Conservation (phyloP, 2,329 filamentous ascomycete species). For the Aspergillus spinulosporus region DNA sequence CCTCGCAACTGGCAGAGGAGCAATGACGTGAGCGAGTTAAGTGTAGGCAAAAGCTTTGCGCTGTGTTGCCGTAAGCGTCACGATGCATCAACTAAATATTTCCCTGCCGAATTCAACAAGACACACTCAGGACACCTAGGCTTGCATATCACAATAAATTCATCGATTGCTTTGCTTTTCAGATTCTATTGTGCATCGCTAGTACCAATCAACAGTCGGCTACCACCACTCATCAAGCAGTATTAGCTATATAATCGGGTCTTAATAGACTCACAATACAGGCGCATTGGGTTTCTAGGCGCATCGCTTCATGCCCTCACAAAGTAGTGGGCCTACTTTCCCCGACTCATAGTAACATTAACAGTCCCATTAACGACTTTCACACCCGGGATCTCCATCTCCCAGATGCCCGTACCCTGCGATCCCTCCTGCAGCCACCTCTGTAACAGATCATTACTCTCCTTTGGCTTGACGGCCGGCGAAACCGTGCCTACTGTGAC, state of each 20-base stretch:
- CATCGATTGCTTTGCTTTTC: neutral
- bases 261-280: neutral
- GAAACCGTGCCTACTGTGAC: conserved; percentile 84
- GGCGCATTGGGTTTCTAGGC: neutral
- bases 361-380: conserved; percentile 59
- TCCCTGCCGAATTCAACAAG: neutral
- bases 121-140: neutral
- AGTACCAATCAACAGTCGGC: neutral
- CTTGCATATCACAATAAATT: neutral
- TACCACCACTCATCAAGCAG: neutral
- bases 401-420: conserved; percentile 54
- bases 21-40: too few species aligned
- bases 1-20: neutral
- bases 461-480: conserved; percentile 77
- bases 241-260: neutral
- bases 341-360: conserved; percentile 48
- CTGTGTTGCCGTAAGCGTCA: neutral
- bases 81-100: neutral
- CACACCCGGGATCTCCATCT: conserved; percentile 55
- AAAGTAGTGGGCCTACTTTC: neutral
- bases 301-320: neutral
- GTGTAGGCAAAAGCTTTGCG: neutral
- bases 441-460: conserved; percentile 82
- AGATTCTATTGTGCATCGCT: neutral
- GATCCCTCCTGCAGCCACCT: conserved; percentile 68